Base-by-base conservation (phyloP, 1,284 basidiomycete genomes). In the Flammula alnicola region DNA sequence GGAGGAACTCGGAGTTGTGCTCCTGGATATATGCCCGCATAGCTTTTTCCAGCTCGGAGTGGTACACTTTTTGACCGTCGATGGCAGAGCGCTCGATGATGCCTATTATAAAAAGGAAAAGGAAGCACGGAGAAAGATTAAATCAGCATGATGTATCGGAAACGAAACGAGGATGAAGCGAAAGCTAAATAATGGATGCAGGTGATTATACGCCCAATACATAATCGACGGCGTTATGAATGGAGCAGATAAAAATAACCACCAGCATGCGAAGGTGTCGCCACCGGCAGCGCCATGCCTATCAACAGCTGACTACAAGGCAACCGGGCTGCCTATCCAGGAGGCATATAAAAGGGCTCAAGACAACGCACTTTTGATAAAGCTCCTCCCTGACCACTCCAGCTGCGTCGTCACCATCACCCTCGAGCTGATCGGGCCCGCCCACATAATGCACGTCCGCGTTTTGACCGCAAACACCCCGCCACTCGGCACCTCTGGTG, bases 301-400 rank as follows among this genome's bases (percentile, higher is more conserved):
- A n/a, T n/a, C n/a, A n/a, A n/a, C n/a, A n/a, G n/a, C n/a, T n/a
- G n/a, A n/a, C n/a, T n/a, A n/a, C n/a, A n/a, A n/a, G n/a, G n/a
- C n/a, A n/a, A n/a, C n/a, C n/a, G n/a, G n/a, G n/a, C n/a, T n/a
- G n/a, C n/a, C n/a, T n/a, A n/a, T n/a, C n/a, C n/a, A n/a, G n/a
- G n/a, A n/a, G n/a, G n/a, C n/a, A n/a, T n/a, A n/a, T n/a, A n/a
- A n/a, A n/a, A n/a, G n/a, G n/a, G n/a, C n/a, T n/a, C n/a, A n/a
- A 39, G 7, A 40, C 17, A 47, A 70, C 81, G 59, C 55, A 93
- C 94, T 88, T 71, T 93, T 96, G 69, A 99, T 92, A 74, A 98
- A 98, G 69, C 93, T 96, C 59, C 95, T 81, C 17, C 95, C 95
- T 0, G 89, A 93, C 95, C 96, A 99, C 55, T 98, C 95, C 2